Evolutionary conservation across 495 filamentous ascomycete species (phyloP), one percentile per base, ranked within the genome.

Genomic region (Penicillium dipodomyicola): DNA sequence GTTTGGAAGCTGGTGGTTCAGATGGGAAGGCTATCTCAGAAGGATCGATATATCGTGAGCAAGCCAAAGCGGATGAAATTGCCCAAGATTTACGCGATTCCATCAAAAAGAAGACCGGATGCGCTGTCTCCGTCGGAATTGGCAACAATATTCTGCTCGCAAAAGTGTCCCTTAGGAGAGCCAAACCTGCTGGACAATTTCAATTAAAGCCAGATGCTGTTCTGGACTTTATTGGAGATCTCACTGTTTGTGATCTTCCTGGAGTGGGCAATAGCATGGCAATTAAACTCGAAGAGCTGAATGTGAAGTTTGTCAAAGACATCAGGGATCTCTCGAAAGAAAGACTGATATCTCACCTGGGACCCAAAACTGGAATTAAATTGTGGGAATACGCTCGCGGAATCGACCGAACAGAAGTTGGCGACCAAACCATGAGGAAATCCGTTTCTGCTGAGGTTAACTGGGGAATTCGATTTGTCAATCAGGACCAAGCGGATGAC

Each of bases 391-490:
- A 95, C 64, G 81, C 93, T 27, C 84, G 92, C 14, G 94, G 94
- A 1, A 90, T 97, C 51, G 95, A 98, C 70, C 77, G 81, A 42
- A 78, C 84, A 0, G 92, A 96, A 70, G 90, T 97, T 27, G 94
- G 94, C 32, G 88, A 91, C 44, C 87, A 92, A 66, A 78, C 82
- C 0, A 65, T 82, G 12, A 83, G 94, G 33, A 96, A 97, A 66
- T 96, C 92, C 0, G 89, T 97, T 12, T 96, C 92, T 2, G 93
- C 92, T 0, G 92, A 97, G 58, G 90, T 98, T 56, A 98, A 96
- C 63, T 98, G 95, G 95, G 94, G 94, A 3, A 94, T 98, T 50
- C 85, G 94, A 29, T 98, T 98, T 63, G 84, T 90, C 52, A 94
- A 82, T 45, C 90, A 96, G 57, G 83, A 82, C 7, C 93, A 98